These are phyloP conservation scores for Ailanthus altissimus DNA, from an alignment of 345 rosid genomes.

Conservation along the genomic window DNA sequence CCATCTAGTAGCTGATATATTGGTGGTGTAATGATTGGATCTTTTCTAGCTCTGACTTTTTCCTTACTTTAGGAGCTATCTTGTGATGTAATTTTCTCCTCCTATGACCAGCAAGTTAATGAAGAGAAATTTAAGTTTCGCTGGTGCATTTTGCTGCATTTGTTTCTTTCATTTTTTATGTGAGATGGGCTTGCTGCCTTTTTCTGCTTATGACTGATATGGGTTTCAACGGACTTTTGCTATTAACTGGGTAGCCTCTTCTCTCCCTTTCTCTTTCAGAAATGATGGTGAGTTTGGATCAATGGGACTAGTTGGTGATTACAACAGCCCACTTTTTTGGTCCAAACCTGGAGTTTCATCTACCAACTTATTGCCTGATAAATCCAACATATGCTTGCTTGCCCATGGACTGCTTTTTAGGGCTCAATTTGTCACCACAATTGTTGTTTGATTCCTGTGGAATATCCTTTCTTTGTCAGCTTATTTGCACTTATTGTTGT, in stretches of 20 bases:
- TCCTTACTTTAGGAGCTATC: not conserved
- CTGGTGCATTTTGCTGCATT: not conserved
- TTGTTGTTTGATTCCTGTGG: not conserved
- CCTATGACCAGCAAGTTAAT: not conserved
- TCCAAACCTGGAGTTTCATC: not conserved
- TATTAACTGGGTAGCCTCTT: not conserved
- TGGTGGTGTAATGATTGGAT: not conserved
- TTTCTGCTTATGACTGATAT: not conserved
- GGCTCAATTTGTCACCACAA: not conserved
- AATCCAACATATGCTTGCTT: not conserved
- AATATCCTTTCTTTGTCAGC: not conserved
- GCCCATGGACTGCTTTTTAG: not conserved
- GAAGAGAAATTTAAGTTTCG: conserved; percentile 10
- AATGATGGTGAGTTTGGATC: not conserved
- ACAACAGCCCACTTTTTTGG: not conserved
- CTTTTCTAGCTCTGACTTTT: not conserved
- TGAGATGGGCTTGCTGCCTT: not conserved
- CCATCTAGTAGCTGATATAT: not conserved
- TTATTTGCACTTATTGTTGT: not conserved
- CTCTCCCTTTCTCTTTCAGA: not conserved
- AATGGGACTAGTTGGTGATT: not conserved
- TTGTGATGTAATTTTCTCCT: conserved; percentile 5
- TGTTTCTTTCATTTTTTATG: not conserved
- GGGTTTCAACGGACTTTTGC: conserved; percentile 1
- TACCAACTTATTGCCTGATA: not conserved